These are phyloP conservation scores for Exidia glandulosa DNA, from an alignment of 768 basidiomycete species.

Conservation along the genomic window DNA sequence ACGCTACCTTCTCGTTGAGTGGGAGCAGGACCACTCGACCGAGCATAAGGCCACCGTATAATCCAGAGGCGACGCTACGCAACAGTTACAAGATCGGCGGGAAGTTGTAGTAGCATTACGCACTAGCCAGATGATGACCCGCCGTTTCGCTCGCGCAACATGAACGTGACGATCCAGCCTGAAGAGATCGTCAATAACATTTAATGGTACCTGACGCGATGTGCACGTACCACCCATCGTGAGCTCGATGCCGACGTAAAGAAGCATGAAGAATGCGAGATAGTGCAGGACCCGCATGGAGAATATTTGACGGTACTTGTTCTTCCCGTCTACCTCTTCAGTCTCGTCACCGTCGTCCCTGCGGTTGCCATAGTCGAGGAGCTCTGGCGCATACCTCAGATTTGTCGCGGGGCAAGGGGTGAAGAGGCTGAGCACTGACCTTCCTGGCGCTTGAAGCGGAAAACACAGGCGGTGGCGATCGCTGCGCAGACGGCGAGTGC, in stretches of 20 bases:
- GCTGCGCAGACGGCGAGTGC: too few relatives aligned
- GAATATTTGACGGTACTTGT: constrained; percentile 10
- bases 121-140: too few relatives aligned
- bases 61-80: background rate
- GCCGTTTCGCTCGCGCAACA: too few relatives aligned
- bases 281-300: constrained; percentile 15
- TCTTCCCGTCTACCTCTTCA: background rate
- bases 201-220: background rate
- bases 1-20: constrained; percentile 37
- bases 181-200: background rate
- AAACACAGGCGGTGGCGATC: too few relatives aligned
- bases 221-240: constrained; percentile 16
- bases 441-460: too few relatives aligned
- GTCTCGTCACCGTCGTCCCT: background rate
- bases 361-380: background rate
- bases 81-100: too few relatives aligned
- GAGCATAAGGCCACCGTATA: constrained; percentile 28
- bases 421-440: too few relatives aligned
- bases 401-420: too few relatives aligned
- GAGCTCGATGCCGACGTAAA: constrained; percentile 28
- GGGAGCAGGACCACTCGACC: constrained; percentile 44
- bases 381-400: too few relatives aligned
- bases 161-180: constrained; percentile 20
- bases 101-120: too few relatives aligned
- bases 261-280: constrained; percentile 19